Conservation (phyloP, 345 rosid species). For the Punica granatum region DNA sequence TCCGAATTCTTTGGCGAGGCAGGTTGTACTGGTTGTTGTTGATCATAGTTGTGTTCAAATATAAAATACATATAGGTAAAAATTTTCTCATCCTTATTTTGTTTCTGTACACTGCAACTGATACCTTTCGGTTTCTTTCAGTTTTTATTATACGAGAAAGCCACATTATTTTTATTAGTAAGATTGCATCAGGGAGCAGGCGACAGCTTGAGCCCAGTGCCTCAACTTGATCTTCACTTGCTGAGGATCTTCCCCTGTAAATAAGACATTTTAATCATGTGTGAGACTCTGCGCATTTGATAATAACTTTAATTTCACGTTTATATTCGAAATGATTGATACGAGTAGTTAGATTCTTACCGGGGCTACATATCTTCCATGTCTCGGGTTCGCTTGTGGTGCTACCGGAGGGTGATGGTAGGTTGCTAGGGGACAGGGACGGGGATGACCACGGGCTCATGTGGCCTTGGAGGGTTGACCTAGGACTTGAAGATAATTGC, state of each 20-base stretch:
- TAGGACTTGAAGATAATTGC: conserved; percentile 61
- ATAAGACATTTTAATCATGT: neutral
- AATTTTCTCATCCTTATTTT: too few species aligned
- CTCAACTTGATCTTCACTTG: conserved; percentile 73
- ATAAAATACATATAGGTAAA: too few species aligned
- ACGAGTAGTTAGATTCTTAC: conserved; percentile 15
- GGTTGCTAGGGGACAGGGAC: conserved; percentile 29
- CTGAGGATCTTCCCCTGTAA: conserved; percentile 64
- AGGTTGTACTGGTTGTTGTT: too few species aligned
- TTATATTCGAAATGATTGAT: neutral
- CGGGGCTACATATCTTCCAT: conserved; percentile 71
- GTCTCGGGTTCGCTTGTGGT: conserved; percentile 50
- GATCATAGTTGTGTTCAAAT: too few species aligned
- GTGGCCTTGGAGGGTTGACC: conserved; percentile 21
- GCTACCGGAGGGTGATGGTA: conserved; percentile 66
- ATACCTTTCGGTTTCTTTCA: neutral
- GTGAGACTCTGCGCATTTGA: neutral
- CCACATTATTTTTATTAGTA: neutral
- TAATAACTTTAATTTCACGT: neutral
- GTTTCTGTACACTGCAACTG: neutral
- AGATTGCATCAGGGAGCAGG: conserved; percentile 70
- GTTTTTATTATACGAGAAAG: neutral
- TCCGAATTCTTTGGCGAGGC: too few species aligned
- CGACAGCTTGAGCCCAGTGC: conserved; percentile 99
- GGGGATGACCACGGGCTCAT: conserved; percentile 16